Conservation (phyloP, 306 rosid genomes). For the Rosa rugosa region DNA sequence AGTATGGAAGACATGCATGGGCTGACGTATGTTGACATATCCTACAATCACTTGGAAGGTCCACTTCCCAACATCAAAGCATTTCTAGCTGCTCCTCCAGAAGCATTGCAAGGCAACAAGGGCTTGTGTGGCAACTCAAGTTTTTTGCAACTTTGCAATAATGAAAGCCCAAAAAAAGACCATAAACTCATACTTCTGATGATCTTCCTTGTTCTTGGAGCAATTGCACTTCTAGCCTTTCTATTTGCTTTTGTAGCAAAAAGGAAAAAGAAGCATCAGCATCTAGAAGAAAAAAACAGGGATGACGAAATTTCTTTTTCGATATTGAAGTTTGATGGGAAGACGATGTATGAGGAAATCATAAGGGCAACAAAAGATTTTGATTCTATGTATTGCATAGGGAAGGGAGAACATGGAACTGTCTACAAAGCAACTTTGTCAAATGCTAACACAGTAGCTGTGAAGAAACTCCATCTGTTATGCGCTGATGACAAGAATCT, state of each 20-base stretch:
- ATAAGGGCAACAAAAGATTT: slow-evolving; percentile 13
- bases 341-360: background rate
- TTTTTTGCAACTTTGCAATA: background rate
- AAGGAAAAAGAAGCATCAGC: background rate
- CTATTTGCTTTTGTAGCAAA: background rate
- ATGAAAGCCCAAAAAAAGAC: background rate
- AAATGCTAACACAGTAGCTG: background rate
- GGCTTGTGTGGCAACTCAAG: background rate
- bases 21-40: background rate
- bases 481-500: too few relatives aligned
- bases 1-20: background rate
- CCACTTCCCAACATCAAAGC: background rate
- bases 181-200: background rate
- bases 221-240: background rate
- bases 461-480: slow-evolving; percentile 8
- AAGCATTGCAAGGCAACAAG: background rate
- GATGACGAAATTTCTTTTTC: background rate
- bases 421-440: slow-evolving; percentile 12
- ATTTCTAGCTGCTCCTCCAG: background rate
- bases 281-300: background rate
- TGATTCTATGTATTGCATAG: slow-evolving; percentile 9
- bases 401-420: slow-evolving; percentile 19
- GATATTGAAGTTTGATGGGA: background rate
- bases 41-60: slow-evolving; percentile 15
- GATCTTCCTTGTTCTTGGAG: background rate